These are phyloP conservation scores for Aphanomyces cochlioides DNA, from an alignment of 352 stramenopile species.

Conservation along the genomic window DNA sequence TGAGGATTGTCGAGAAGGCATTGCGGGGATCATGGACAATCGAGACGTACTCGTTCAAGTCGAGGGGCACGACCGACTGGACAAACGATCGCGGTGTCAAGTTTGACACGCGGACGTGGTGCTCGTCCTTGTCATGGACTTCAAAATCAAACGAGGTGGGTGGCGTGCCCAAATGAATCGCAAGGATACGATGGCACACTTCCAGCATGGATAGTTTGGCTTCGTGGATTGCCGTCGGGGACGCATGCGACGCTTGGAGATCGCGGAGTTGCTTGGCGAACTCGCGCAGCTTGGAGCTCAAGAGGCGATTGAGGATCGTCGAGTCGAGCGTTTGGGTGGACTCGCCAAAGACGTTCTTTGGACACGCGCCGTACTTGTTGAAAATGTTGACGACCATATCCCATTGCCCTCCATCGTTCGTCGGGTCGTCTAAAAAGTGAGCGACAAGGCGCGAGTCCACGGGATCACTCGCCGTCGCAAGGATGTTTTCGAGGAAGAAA, in stretches of 20 bases:
- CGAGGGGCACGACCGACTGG: conserved; percentile 6
- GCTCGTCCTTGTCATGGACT: conserved; percentile 24
- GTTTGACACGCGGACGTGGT: conserved; percentile 14
- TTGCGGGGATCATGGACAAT: conserved; percentile 34
- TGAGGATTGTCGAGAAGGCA: conserved; percentile 23
- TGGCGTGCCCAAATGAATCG: conserved; percentile 31
- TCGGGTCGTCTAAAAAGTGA: conserved; percentile 33
- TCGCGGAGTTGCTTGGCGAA: conserved; percentile 30
- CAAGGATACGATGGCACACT: conserved; percentile 30
- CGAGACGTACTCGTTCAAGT: conserved; percentile 21
- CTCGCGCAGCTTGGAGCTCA: conserved; percentile 32
- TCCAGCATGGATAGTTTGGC: conserved; percentile 30
- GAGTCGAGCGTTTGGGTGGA: conserved; percentile 3
- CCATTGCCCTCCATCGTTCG: conserved; percentile 35
- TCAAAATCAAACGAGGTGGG: conserved; percentile 32
- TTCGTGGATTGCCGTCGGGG: neutral
- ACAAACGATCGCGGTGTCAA: conserved; percentile 26
- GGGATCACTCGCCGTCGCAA: conserved; percentile 27
- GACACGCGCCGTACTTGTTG: conserved; percentile 34
- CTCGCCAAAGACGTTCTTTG: conserved; percentile 36
- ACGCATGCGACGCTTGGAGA: neutral
- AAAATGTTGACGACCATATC: conserved; percentile 35
- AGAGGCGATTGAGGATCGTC: conserved; percentile 24
- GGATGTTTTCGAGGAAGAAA: conserved; percentile 37
- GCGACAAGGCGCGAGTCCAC: conserved; percentile 32